Base-by-base conservation (phyloP, 257 asterid genomes). In the Nicotiana paniculata region DNA sequence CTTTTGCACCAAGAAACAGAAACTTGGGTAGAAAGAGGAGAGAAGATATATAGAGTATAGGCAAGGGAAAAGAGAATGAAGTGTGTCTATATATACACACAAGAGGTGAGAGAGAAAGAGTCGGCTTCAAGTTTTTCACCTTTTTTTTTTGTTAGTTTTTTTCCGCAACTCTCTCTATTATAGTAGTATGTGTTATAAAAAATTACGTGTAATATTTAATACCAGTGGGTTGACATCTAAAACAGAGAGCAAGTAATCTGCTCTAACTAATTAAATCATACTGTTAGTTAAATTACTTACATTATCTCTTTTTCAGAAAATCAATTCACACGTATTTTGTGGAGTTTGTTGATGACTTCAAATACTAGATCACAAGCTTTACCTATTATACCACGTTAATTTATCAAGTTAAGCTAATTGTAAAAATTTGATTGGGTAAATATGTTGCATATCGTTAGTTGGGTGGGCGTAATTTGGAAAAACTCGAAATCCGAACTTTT, bases 1-100 rank as follows among this genome's bases (percentile, higher is more conserved):
- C 84, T 82, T 85, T 82, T 62, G 63, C 66, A 83, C 57, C 84
- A 83, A 87, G 81, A 83, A 87, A 84, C 74, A 72, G 70, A 81
- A 80, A 48, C 30, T 61, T 26, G 46, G 2, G 10, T n/a, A 54
- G 39, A 24, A 17, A 30, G 57, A 39, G 32, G 58, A 46, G 39
- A 62, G 70, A 75, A 82, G 51, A 67, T 67, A 18, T 67, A 18
- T 18, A 77, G 24, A 77, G 63, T 28, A 17, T 54, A 33, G 21
- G 51, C 82, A 70, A 84, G 54, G 33, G 66, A 61, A 82, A 85
- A 57, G 81, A 80, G 83, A 87, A 77, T 30, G 85, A 62, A 83
- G 79, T 67, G 85, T 48, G 83, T 9, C 80, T 76, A 80, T 75
- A 85, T 87, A 85, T 82, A 91, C 77, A 82, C 83, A 39, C 64